phyloP scores from a whole-genome alignment of 345 rosid species.

The Draba incana region DNA sequence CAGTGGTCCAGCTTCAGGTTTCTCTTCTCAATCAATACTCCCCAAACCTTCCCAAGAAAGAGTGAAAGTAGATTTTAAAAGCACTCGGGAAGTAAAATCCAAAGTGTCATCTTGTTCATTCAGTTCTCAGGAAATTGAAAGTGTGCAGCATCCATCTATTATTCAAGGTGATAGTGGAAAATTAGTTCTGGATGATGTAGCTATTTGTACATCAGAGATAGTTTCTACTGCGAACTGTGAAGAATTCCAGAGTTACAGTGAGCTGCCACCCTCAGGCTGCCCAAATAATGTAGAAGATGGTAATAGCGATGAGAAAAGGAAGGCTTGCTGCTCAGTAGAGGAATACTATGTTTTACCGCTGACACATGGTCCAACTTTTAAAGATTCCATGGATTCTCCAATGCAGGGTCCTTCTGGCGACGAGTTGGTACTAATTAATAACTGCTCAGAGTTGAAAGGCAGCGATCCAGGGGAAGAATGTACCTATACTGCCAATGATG shows the following conservation, averaged over 20 bases:
- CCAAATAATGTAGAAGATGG: slow-evolving; percentile 29
- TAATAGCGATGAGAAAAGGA: slow-evolving; percentile 33
- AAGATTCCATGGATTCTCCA: slow-evolving; percentile 31
- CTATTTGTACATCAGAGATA: slow-evolving; percentile 36
- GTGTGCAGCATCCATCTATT: slow-evolving; percentile 39
- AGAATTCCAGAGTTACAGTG: slow-evolving; percentile 35
- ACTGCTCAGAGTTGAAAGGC: slow-evolving; percentile 28
- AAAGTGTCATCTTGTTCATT: slow-evolving; percentile 30
- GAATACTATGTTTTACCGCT: slow-evolving; percentile 12
- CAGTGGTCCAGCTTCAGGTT: slow-evolving; percentile 28
- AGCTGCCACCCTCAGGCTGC: slow-evolving; percentile 32
- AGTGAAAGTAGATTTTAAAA: slow-evolving; percentile 36
- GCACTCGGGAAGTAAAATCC: slow-evolving; percentile 35
- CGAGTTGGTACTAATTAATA: slow-evolving; percentile 36
- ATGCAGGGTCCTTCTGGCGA: slow-evolving; percentile 30
- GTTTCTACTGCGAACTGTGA: slow-evolving; percentile 33
- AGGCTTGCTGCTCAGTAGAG: slow-evolving; percentile 28
- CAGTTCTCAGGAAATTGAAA: slow-evolving; percentile 38
- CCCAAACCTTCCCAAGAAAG: slow-evolving; percentile 40
- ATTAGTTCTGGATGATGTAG: slow-evolving; percentile 28
- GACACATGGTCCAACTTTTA: slow-evolving; percentile 16
- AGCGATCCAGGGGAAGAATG: slow-evolving; percentile 34
- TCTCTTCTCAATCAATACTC: slow-evolving; percentile 36
- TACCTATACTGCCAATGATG: slow-evolving; percentile 29
- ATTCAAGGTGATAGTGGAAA: slow-evolving; percentile 38